A percentile compares a stretch with the other conserved stretches of the same genome.
These are phyloP conservation scores for Kazachstania taianensis DNA, from an alignment of 805 yeast genomes.

Conservation along the genomic window DNA sequence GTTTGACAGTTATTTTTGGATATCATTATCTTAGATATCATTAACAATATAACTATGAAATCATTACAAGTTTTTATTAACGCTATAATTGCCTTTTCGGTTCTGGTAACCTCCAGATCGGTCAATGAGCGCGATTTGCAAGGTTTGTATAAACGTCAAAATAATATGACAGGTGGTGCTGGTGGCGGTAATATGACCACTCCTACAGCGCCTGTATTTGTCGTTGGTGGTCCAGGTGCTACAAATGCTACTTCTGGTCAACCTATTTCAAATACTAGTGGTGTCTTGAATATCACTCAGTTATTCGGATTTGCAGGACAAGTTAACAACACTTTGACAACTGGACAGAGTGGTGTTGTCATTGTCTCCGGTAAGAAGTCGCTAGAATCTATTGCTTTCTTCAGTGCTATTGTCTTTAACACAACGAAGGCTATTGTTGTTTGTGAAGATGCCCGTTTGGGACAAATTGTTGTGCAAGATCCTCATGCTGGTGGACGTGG, in stretches of 20 bases:
- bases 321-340: not conserved
- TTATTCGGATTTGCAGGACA: conserved; percentile 7
- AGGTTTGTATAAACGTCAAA: too few relatives aligned
- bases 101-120: too few relatives aligned
- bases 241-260: conserved; percentile 7
- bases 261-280: conserved; percentile 15
- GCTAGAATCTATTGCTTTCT: conserved; percentile 22
- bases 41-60: too few relatives aligned
- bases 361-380: conserved; percentile 17
- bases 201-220: conserved; percentile 6
- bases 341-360: conserved; percentile 15
- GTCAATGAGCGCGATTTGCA: too few relatives aligned
- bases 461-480: conserved; percentile 15
- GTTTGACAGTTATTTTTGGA: too few relatives aligned
- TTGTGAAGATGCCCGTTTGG: conserved; percentile 11
- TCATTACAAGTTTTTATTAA: too few relatives aligned
- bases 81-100: too few relatives aligned
- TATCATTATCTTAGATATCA: too few relatives aligned
- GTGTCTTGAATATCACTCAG: conserved; percentile 19
- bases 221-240: conserved; percentile 6
- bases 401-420: conserved; percentile 15
- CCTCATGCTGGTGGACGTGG: conserved; percentile 17
- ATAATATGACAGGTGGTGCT: conserved; percentile 6
- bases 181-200: conserved; percentile 7
- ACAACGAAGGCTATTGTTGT: conserved; percentile 19